Conservation (phyloP, 768 basidiomycete species). For the Gymnopilus junonius region DNA sequence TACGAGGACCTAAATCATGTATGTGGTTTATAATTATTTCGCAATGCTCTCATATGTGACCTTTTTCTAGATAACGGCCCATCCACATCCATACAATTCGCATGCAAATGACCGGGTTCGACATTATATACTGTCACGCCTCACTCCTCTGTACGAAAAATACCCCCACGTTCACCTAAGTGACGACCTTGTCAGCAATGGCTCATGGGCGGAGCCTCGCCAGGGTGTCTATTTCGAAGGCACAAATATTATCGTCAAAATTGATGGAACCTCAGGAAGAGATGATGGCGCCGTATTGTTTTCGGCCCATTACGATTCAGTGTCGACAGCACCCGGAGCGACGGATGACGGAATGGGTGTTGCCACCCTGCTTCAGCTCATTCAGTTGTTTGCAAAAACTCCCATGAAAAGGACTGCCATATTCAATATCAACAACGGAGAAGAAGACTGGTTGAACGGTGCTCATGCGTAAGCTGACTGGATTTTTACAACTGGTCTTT, state of each 20-base stretch:
- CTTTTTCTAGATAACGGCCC: conserved; percentile 60
- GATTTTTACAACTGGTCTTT: neutral
- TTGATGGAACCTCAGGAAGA: conserved; percentile 36
- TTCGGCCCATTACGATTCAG: conserved; percentile 84
- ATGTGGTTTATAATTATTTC: too few species aligned
- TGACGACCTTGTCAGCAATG: conserved; percentile 47
- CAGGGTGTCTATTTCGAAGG: conserved; percentile 61
- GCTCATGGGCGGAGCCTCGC: conserved; percentile 41
- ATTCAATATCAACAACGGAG: conserved; percentile 88
- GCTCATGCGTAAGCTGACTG: conserved; percentile 56
- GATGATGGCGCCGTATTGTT: conserved; percentile 1
- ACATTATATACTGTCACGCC: conserved; percentile 56
- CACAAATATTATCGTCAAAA: conserved; percentile 67
- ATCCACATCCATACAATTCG: conserved; percentile 80
- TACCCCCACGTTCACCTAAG: conserved; percentile 49
- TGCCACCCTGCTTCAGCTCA: conserved; percentile 65
- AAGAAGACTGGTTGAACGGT: conserved; percentile 78
- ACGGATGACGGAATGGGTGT: conserved; percentile 83
- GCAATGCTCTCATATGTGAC: too few species aligned
- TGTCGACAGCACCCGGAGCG: conserved; percentile 73
- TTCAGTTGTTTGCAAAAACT: conserved; percentile 55
- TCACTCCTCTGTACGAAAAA: conserved; percentile 45
- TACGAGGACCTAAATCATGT: conserved; percentile 63
- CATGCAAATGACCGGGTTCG: conserved; percentile 76
- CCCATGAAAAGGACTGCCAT: conserved; percentile 64